phyloP scores from a whole-genome alignment of 371 early-diverging fungal species.

The Actinomortierella wolfii region DNA sequence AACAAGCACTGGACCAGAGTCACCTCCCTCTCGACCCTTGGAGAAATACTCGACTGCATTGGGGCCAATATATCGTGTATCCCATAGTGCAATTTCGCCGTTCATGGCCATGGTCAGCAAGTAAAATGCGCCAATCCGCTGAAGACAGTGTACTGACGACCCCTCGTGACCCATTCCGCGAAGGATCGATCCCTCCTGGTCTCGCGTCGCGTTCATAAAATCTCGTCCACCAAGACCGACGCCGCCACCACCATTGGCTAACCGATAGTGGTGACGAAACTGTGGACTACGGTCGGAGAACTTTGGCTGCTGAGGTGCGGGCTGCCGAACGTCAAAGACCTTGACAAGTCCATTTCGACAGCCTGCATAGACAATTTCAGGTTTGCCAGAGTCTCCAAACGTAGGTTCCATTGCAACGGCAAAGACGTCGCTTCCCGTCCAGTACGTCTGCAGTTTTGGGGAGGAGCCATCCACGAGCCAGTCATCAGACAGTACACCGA shows the following conservation, averaged over 20 bases:
- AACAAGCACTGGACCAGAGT: too few species aligned
- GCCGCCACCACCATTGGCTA: too few species aligned
- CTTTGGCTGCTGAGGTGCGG: neutral
- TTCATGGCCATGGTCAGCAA: conserved; percentile 42
- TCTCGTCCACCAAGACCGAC: too few species aligned
- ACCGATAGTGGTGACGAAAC: too few species aligned
- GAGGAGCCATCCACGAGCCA: conserved; percentile 13
- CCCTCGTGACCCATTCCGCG: conserved; percentile 35
- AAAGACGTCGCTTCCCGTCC: conserved; percentile 43
- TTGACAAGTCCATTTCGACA: conserved; percentile 36
- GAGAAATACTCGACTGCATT: too few species aligned
- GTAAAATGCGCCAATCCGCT: conserved; percentile 20
- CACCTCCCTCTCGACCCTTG: too few species aligned
- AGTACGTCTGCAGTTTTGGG: neutral
- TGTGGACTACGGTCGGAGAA: too few species aligned
- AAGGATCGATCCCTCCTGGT: neutral
- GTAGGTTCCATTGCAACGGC: conserved; percentile 26
- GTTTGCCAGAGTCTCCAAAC: neutral
- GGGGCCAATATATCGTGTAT: conserved; percentile 27
- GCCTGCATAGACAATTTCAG: conserved; percentile 34
- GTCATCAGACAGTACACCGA: conserved; percentile 6
- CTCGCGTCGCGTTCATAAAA: too few species aligned
- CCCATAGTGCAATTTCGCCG: conserved; percentile 42
- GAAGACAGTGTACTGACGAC: conserved; percentile 28
- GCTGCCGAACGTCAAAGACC: conserved; percentile 28